Evolutionary conservation across 805 yeast species (phyloP).

Genomic region (Metschnikowia cerradonensis): DNA sequence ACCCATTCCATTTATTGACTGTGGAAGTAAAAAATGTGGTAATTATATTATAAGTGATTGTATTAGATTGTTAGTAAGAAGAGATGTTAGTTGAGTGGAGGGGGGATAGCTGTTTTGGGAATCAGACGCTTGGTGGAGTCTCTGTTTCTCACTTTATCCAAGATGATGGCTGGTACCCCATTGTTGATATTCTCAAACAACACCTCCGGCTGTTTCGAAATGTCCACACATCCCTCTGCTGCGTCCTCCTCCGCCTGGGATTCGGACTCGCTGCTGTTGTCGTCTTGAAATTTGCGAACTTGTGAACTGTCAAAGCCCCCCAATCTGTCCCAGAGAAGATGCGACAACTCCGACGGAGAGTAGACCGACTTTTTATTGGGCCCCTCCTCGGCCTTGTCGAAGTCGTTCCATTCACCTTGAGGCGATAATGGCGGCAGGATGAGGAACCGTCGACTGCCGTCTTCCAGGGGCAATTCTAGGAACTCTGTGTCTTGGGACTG

Average conservation of each 20-base stretch:
- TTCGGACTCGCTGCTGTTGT: constrained; percentile 8
- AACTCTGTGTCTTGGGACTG: constrained; percentile 21
- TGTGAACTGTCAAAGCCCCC: constrained; percentile 37
- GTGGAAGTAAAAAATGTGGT: neutral
- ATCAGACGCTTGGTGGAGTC: constrained; percentile 12
- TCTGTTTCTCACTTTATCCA: constrained; percentile 29
- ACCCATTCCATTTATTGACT: neutral
- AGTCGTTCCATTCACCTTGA: constrained; percentile 42
- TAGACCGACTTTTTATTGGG: constrained; percentile 34
- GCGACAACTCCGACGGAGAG: constrained; percentile 39
- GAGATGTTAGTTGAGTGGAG: constrained; percentile 11
- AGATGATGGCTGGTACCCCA: constrained; percentile 40
- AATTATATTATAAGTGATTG: no score
- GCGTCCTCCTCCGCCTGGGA: constrained; percentile 4
- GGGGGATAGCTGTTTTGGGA: constrained; percentile 37
- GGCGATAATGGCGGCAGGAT: constrained; percentile 46
- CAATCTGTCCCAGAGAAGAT: constrained; percentile 40
- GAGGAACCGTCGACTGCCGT: constrained; percentile 34
- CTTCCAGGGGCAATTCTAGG: constrained; percentile 39
- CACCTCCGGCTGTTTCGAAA: constrained; percentile 31
- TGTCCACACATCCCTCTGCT: constrained; percentile 16
- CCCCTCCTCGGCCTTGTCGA: constrained; percentile 39
- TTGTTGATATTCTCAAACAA: constrained; percentile 34
- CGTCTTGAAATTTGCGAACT: constrained; percentile 27
- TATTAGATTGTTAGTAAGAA: no score